Evolutionary conservation across 164 flowering plant genomes (phyloP).

Genomic region (Santalum album): DNA sequence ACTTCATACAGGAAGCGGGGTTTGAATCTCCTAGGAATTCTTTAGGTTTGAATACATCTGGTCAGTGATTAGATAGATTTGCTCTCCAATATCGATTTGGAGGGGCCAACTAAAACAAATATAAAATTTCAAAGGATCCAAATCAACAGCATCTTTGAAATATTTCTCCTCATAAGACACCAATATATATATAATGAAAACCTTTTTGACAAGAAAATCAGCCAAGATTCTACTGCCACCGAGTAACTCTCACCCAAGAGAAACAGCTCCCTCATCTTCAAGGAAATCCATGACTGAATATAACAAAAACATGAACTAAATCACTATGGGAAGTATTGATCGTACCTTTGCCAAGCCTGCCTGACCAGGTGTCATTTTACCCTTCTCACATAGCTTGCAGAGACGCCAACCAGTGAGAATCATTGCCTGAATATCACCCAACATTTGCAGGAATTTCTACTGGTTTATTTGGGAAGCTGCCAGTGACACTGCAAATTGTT

Average conservation of each 20-base stretch:
- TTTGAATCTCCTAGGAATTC: no score
- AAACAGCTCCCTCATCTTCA: conserved; percentile 74
- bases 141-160: no score
- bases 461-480: conserved; percentile 92
- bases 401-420: conserved; percentile 90
- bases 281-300: conserved; percentile 73
- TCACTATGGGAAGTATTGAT: neutral
- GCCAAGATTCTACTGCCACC: conserved; percentile 94
- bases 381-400: conserved; percentile 82
- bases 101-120: no score
- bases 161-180: no score
- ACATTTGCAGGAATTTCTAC: conserved; percentile 83
- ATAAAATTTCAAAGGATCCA: no score
- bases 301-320: neutral
- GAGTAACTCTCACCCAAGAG: conserved; percentile 85
- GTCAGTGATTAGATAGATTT: no score
- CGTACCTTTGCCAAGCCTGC: conserved; percentile 94
- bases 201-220: conserved; percentile 93
- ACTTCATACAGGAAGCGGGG: no score
- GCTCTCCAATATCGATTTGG: no score
- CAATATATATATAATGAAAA: no score
- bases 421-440: conserved; percentile 92
- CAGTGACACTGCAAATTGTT: conserved; percentile 93
- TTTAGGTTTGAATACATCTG: no score
- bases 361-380: conserved; percentile 88